Conservation (phyloP, 108 stramenopile genomes). For the Discostella pseudostelligera region DNA sequence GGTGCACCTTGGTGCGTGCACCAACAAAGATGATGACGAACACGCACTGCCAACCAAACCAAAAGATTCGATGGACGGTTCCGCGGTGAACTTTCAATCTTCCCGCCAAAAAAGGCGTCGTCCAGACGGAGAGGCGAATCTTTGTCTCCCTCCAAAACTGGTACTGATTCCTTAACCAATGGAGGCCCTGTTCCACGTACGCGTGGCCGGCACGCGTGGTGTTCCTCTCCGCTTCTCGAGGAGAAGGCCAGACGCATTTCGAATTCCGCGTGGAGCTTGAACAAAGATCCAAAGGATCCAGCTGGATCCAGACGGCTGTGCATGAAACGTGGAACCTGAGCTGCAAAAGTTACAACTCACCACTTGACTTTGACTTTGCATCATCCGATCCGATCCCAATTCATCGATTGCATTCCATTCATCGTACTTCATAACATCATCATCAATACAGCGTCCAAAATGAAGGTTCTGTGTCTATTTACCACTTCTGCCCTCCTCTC, state of each 20-base stretch:
- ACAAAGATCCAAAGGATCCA: background rate
- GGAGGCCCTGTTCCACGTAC: no score
- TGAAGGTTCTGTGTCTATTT: constrained; percentile 49
- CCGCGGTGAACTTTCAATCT: no score
- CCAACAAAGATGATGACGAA: no score
- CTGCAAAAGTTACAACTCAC: background rate
- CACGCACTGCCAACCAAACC: no score
- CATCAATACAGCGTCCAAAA: constrained; percentile 18
- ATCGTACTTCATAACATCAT: background rate
- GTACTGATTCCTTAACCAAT: no score
- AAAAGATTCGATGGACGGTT: constrained; percentile 6
- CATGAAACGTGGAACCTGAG: constrained; percentile 11
- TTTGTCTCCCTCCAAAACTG: background rate
- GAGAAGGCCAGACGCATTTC: background rate
- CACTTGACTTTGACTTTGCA: background rate
- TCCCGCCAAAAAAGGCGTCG: constrained; percentile 3
- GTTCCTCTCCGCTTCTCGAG: background rate
- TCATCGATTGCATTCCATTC: constrained; percentile 6
- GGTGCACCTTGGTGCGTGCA: no score
- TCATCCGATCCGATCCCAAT: background rate
- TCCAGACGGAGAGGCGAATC: constrained; percentile 5
- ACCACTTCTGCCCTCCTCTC: constrained; percentile 50
- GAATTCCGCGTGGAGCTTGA: constrained; percentile 7
- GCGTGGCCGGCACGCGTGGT: no score
- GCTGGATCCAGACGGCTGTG: background rate